These are phyloP conservation scores for Auriscalpium orientale DNA, from an alignment of 768 basidiomycete genomes.

Conservation along the genomic window DNA sequence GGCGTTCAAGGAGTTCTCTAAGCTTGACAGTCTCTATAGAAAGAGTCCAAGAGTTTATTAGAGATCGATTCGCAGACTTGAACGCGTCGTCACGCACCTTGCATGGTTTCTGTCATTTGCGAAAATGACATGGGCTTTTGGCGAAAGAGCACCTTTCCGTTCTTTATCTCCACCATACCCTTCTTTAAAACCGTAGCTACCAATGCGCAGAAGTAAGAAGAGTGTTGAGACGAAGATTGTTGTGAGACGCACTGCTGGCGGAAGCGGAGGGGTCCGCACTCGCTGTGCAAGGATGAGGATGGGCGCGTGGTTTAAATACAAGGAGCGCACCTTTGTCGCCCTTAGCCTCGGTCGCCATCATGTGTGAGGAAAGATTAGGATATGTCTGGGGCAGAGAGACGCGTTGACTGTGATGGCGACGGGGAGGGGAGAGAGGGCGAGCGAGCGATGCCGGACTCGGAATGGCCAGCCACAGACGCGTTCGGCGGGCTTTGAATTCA, in stretches of 20 bases:
- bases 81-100: constrained; percentile 40
- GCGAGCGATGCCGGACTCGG: neutral
- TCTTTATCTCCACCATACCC: constrained; percentile 57
- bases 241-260: constrained; percentile 4
- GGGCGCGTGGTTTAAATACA: neutral
- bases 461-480: constrained; percentile 7
- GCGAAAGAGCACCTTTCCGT: constrained; percentile 67
- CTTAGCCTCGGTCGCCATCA: neutral
- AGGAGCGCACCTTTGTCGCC: neutral
- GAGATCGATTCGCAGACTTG: neutral
- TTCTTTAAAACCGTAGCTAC: constrained; percentile 34
- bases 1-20: constrained; percentile 59
- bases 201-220: too few relatives aligned
- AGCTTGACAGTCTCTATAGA: constrained; percentile 66
- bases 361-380: neutral
- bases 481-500: neutral
- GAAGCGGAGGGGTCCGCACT: neutral
- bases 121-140: constrained; percentile 71
- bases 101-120: constrained; percentile 75
- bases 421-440: neutral
- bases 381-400: neutral
- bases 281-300: neutral
- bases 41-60: neutral
- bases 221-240: constrained; percentile 7
- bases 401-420: neutral